Evolutionary conservation across 257 asterid species (phyloP).

Genomic region (Vinca minor): DNA sequence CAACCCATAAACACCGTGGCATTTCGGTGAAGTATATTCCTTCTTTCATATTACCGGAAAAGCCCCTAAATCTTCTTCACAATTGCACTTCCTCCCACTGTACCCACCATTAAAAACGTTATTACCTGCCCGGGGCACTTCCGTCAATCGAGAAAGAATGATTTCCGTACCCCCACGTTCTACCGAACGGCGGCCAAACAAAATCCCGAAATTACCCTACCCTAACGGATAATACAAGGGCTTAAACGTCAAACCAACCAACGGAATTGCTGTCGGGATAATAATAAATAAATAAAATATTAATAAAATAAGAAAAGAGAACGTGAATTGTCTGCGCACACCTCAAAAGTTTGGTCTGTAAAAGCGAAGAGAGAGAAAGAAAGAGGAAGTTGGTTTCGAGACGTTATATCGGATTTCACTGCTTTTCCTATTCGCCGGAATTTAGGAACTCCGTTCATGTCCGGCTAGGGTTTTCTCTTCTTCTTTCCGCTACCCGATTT

Average conservation of each 20-base stretch:
- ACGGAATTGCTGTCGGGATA: slow-evolving; percentile 23
- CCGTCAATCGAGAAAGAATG: slow-evolving; percentile 23
- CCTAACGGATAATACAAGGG: slow-evolving; percentile 35
- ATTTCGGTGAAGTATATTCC: slow-evolving; percentile 29
- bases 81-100: slow-evolving; percentile 1
- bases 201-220: slow-evolving; percentile 33
- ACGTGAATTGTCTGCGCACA: slow-evolving; percentile 53
- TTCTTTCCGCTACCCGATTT: background rate
- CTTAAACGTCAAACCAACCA: slow-evolving; percentile 2
- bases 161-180: slow-evolving; percentile 35
- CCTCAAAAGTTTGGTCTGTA: slow-evolving; percentile 41
- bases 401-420: slow-evolving; percentile 68
- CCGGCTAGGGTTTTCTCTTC: slow-evolving; percentile 47
- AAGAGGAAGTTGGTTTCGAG: slow-evolving; percentile 37
- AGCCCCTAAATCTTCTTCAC: slow-evolving; percentile 6
- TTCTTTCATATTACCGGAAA: slow-evolving; percentile 5
- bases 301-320: slow-evolving; percentile 14
- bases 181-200: slow-evolving; percentile 43
- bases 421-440: slow-evolving; percentile 44
- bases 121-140: slow-evolving; percentile 23
- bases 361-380: slow-evolving; percentile 21
- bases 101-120: background rate
- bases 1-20: slow-evolving; percentile 53
- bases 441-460: slow-evolving; percentile 65
- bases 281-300: no score